Base-by-base conservation (phyloP, 257 asterid species). In the Lithospermum erythrorhizon region DNA sequence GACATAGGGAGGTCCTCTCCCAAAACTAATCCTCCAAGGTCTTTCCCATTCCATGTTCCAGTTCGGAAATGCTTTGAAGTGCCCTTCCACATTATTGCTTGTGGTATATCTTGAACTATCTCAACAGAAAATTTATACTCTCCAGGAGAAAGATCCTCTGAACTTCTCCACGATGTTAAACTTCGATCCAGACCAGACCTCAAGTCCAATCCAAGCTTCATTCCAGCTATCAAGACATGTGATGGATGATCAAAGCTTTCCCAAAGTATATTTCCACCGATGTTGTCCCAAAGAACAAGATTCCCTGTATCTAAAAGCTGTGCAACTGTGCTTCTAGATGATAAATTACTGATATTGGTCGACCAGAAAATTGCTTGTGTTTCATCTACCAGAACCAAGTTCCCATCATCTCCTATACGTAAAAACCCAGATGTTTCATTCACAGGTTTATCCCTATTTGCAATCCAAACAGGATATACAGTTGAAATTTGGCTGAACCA, bases 1-100 rank as follows among this genome's bases (percentile, higher is more conserved):
- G 6, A 6, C 37, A 56, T 22, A 22, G 60, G n/a, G 17, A 56
- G 35, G 9, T 25, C 30, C 0, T 1, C 20, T 5, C 13, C 32
- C 27, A 23, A 16, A 23, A 16, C 4, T 41, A 22, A 10, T 32
- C 84, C 84, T 27, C 87, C 76, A 41, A 65, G 76, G 8, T 78
- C 62, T 1, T 78, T 17, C 0, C 90, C 91, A 22, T 81, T 81
- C 85, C 87, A 83, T 0, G 79, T 76, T 20, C 91, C 91, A 11
- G 67, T 6, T 6, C 79, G 72, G 53, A 35, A 75, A 10, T 0
- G 29, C 9, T 6, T 21, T 6, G 13, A 20, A 3, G 58, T 27
- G 32, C 60, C 70, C 2, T 51, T 63, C 48, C n/a, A 45, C 25
- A 70, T 30, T 30, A 65, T 14, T 7, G 19, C 10, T 49, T 83